These are phyloP conservation scores for Chaetoceros muelleri DNA, from an alignment of 108 stramenopile species.

Conservation along the genomic window DNA sequence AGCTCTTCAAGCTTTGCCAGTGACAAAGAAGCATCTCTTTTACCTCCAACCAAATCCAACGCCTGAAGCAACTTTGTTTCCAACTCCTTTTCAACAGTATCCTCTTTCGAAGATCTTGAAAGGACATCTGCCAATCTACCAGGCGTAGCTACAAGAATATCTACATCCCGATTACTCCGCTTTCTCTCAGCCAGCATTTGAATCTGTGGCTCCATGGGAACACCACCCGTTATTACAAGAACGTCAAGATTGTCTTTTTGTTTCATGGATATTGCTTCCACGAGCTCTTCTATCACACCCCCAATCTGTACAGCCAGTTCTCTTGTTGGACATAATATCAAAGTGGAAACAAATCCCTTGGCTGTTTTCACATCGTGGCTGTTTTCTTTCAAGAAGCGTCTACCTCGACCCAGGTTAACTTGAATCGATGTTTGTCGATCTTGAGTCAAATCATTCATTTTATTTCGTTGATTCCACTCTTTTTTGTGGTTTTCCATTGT, in stretches of 20 bases:
- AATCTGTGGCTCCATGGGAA: slow-evolving; percentile 46
- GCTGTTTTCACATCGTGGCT: neutral
- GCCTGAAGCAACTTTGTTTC: slow-evolving; percentile 52
- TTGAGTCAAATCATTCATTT: slow-evolving; percentile 6
- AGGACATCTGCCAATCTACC: slow-evolving; percentile 91
- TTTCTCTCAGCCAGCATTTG: slow-evolving; percentile 26
- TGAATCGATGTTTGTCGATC: neutral
- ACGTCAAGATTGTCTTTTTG: slow-evolving; percentile 15
- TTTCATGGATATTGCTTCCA: slow-evolving; percentile 9
- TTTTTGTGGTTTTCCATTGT: slow-evolving; percentile 10
- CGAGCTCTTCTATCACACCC: slow-evolving; percentile 28
- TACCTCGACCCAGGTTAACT: neutral
- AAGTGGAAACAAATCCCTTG: slow-evolving; percentile 18
- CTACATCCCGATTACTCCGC: slow-evolving; percentile 28
- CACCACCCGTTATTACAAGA: slow-evolving; percentile 43
- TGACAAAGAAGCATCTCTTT: slow-evolving; percentile 31
- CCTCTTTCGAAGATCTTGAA: slow-evolving; percentile 18
- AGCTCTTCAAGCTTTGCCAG: slow-evolving; percentile 41
- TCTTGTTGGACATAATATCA: slow-evolving; percentile 87
- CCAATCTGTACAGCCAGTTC: slow-evolving; percentile 89
- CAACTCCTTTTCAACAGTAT: slow-evolving; percentile 29
- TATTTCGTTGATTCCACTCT: slow-evolving; percentile 9
- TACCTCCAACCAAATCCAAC: slow-evolving; percentile 21
- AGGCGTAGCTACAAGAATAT: slow-evolving; percentile 93
- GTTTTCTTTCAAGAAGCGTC: slow-evolving; percentile 1